Conservation (phyloP, 2,329 filamentous ascomycete genomes). For the Aspergillus pseudonomiae region DNA sequence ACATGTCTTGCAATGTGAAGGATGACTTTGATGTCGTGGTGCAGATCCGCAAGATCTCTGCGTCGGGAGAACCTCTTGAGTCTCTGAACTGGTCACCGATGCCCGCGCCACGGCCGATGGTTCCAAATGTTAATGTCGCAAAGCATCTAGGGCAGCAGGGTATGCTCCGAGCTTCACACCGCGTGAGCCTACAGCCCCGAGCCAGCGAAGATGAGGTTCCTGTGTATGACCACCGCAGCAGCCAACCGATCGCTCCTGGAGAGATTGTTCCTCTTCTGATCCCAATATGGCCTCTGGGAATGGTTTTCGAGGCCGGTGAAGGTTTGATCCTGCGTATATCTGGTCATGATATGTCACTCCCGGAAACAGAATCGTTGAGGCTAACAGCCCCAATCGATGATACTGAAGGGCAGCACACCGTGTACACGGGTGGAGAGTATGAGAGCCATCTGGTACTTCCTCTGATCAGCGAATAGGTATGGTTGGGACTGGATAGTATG, state of each 20-base stretch:
- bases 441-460: not conserved
- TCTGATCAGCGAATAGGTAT: too few relatives aligned
- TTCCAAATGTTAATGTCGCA: constrained; percentile 18
- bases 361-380: constrained; percentile 12
- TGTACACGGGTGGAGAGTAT: constrained; percentile 15
- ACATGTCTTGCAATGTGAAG: constrained; percentile 15
- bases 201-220: not conserved
- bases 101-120: constrained; percentile 12
- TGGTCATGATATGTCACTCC: constrained; percentile 26
- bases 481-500: too few relatives aligned
- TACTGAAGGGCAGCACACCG: constrained; percentile 17
- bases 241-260: constrained; percentile 6
- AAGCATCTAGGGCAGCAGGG: constrained; percentile 27
- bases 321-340: constrained; percentile 23
- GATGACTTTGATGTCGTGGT: constrained; percentile 26
- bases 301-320: constrained; percentile 29
- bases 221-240: constrained; percentile 7
- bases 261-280: constrained; percentile 21
- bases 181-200: not conserved
- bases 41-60: constrained; percentile 25
- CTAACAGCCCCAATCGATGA: constrained; percentile 8
- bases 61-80: constrained; percentile 16
- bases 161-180: constrained; percentile 25
- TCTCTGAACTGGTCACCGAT: constrained; percentile 22
- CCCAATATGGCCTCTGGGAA: constrained; percentile 26